phyloP scores from a whole-genome alignment of 371 early-diverging fungal genomes.

The Blastocladiella emersonii region DNA sequence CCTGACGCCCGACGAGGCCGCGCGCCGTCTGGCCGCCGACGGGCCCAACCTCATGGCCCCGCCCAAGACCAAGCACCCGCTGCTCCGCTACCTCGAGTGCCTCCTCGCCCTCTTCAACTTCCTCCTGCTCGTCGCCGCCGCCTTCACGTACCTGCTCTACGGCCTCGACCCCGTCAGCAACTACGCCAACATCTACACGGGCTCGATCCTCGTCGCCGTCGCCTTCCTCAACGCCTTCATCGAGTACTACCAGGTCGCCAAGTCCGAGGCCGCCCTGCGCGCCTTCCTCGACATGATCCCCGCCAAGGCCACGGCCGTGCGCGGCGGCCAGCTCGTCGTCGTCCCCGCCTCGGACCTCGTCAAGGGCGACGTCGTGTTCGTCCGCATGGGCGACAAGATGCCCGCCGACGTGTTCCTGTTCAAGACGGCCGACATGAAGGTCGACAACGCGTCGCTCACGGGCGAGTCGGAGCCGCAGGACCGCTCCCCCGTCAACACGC shows the following conservation, averaged over 20 bases:
- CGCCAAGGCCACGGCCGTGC: conserved; percentile 53
- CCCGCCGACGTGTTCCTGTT: conserved; percentile 80
- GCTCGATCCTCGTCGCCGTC: conserved; percentile 72
- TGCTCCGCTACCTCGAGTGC: conserved; percentile 56
- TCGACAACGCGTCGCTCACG: conserved; percentile 92
- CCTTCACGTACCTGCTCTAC: conserved; percentile 58
- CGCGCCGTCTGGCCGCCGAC: conserved; percentile 37
- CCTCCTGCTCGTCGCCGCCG: conserved; percentile 67
- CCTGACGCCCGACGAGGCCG: conserved; percentile 45
- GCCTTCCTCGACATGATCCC: conserved; percentile 81
- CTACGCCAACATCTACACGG: conserved; percentile 68
- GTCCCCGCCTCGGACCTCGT: conserved; percentile 59
- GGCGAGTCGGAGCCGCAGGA: conserved; percentile 90
- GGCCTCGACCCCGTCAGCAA: conserved; percentile 53
- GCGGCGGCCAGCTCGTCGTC: conserved; percentile 49
- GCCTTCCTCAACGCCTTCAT: conserved; percentile 79
- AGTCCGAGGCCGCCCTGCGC: conserved; percentile 65
- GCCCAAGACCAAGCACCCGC: conserved; percentile 58
- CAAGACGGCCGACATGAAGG: conserved; percentile 65
- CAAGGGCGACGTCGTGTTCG: conserved; percentile 70
- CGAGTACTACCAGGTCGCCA: conserved; percentile 81
- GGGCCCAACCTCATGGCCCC: conserved; percentile 80
- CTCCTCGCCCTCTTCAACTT: conserved; percentile 68
- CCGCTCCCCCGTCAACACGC: conserved; percentile 37
- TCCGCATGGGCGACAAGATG: conserved; percentile 83